These are phyloP conservation scores for Malassezia arunalokei DNA, from an alignment of 1,284 basidiomycete genomes.

Conservation along the genomic window DNA sequence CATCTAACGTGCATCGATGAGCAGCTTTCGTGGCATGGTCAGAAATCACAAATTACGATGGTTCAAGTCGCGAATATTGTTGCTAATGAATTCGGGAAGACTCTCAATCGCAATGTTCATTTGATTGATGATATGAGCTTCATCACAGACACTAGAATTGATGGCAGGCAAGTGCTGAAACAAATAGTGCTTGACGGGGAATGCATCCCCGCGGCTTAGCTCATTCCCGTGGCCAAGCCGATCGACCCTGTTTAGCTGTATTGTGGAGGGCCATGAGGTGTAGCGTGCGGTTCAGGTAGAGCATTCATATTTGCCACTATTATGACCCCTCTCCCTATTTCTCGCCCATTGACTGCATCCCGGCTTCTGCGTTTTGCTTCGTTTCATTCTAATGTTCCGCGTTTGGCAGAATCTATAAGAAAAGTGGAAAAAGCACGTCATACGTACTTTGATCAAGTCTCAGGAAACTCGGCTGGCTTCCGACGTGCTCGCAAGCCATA, in stretches of 20 bases:
- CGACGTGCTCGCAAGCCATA: conserved; percentile 14
- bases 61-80: not conserved
- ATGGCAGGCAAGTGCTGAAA: not conserved
- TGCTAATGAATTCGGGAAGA: not conserved
- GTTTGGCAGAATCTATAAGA: not conserved
- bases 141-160: not conserved
- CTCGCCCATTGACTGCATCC: not conserved
- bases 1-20: conserved; percentile 53
- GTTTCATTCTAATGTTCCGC: not conserved
- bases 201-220: too few species aligned
- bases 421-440: conserved; percentile 1
- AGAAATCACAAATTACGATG: not conserved
- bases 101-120: not conserved
- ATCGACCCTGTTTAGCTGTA: too few species aligned
- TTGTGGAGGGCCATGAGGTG: too few species aligned
- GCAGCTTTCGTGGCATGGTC: not conserved
- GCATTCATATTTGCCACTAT: not conserved
- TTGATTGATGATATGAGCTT: not conserved
- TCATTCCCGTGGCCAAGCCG: too few species aligned
- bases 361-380: not conserved
- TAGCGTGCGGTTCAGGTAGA: too few species aligned
- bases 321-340: not conserved
- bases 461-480: conserved; percentile 7
- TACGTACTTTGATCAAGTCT: conserved; percentile 4
- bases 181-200: not conserved